Conservation (phyloP, 1,284 basidiomycete species). For the Cryptococcus amylolentus region DNA sequence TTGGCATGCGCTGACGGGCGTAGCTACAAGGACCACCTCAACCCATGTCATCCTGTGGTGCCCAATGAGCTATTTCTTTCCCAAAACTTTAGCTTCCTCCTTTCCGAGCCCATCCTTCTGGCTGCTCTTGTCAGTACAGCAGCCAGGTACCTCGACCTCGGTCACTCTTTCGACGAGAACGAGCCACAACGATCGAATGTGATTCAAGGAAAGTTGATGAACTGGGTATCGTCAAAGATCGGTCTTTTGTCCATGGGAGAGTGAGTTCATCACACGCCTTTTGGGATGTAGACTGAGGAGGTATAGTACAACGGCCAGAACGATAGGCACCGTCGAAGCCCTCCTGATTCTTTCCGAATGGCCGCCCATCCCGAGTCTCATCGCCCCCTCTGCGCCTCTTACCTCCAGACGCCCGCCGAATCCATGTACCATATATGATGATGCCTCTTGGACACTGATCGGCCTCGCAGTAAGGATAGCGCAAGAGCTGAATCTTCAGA, state of each 20-base stretch:
- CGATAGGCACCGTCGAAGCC: slow-evolving; percentile 25
- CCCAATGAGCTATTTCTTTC: slow-evolving; percentile 16
- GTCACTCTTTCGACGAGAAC: slow-evolving; percentile 10
- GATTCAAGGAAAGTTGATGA: slow-evolving; percentile 11
- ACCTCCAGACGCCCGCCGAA: background rate
- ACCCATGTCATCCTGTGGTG: slow-evolving; percentile 17
- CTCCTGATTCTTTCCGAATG: slow-evolving; percentile 23
- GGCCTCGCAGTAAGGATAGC: slow-evolving; percentile 21
- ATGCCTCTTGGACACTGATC: slow-evolving; percentile 21
- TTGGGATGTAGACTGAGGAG: no score
- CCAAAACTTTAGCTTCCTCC: slow-evolving; percentile 6
- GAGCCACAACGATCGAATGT: slow-evolving; percentile 13
- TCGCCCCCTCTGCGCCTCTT: background rate
- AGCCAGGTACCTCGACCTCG: slow-evolving; percentile 15
- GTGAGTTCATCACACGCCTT: slow-evolving; percentile 5
- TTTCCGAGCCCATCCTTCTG: slow-evolving; percentile 16
- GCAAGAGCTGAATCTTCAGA: slow-evolving; percentile 18
- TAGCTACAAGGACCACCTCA: slow-evolving; percentile 17
- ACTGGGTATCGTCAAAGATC: slow-evolving; percentile 18
- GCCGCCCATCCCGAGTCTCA: slow-evolving; percentile 15
- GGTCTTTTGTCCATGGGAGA: slow-evolving; percentile 18
- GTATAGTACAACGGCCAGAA: slow-evolving; percentile 11
- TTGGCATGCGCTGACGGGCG: background rate
- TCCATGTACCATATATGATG: slow-evolving; percentile 22
- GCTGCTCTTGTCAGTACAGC: slow-evolving; percentile 15